These are phyloP conservation scores for Kwoniella shivajii DNA, from an alignment of 1,284 basidiomycete genomes.

Conservation along the genomic window DNA sequence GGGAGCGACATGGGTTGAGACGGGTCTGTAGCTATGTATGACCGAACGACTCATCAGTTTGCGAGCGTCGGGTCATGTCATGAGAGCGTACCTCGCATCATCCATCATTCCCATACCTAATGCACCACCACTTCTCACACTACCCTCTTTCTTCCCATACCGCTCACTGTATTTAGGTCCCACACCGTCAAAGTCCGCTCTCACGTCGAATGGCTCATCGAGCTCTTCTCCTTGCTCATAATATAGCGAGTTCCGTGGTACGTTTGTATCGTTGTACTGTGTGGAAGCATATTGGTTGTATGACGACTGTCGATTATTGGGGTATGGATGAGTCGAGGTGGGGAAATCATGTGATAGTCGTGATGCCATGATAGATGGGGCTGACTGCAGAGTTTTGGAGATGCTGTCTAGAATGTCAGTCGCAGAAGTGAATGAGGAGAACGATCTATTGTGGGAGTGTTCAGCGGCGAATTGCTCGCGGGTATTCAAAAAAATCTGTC, in stretches of 20 bases:
- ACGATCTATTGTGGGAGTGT: no score
- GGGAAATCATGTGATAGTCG: conserved; percentile 10
- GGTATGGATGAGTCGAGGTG: not conserved
- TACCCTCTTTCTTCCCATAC: conserved; percentile 50
- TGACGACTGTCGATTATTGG: not conserved
- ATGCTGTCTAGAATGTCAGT: not conserved
- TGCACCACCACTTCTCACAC: conserved; percentile 14
- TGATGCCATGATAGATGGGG: not conserved
- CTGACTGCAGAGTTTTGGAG: not conserved
- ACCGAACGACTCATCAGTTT: no score
- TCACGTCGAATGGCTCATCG: conserved; percentile 74
- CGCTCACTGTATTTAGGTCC: conserved; percentile 68
- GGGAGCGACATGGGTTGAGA: conserved; percentile 34
- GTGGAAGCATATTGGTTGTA: not conserved
- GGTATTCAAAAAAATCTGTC: no score
- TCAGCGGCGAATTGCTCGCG: no score
- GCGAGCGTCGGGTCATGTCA: not conserved
- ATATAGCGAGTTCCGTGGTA: conserved; percentile 9
- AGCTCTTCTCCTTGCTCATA: conserved; percentile 41
- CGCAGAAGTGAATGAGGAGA: not conserved
- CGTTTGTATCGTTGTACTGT: not conserved
- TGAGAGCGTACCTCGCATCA: conserved; percentile 23
- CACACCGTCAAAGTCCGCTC: conserved; percentile 85
- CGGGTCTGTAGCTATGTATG: conserved; percentile 32
- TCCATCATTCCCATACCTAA: conserved; percentile 11